phyloP scores from a whole-genome alignment of 1,284 basidiomycete genomes.

The Lignosus rhinocerotis region DNA sequence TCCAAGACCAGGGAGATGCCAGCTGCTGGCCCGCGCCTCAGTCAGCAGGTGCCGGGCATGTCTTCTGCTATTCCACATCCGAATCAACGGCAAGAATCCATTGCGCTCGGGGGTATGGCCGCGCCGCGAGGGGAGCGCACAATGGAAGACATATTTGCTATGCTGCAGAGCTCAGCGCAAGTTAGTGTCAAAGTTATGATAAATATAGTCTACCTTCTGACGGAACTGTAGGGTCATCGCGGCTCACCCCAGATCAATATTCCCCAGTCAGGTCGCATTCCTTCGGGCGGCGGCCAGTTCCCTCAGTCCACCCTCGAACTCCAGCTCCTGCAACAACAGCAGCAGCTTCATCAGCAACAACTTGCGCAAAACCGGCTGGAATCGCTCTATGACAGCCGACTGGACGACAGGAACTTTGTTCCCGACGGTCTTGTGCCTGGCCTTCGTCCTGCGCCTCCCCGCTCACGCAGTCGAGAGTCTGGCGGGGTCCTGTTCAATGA shows the following conservation, averaged over 20 bases:
- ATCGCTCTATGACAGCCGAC: constrained; percentile 66
- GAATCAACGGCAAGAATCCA: constrained; percentile 47
- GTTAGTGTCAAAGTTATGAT: constrained; percentile 35
- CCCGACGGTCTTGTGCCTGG: constrained; percentile 85
- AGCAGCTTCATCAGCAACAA: constrained; percentile 46
- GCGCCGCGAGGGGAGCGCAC: constrained; percentile 51
- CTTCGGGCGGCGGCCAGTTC: constrained; percentile 30
- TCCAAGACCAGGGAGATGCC: constrained; percentile 56
- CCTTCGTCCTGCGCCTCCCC: constrained; percentile 60
- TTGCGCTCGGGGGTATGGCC: constrained; percentile 38
- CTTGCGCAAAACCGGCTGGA: constrained; percentile 52
- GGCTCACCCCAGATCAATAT: constrained; percentile 32
- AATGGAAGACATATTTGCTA: constrained; percentile 76
- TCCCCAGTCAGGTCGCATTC: constrained; percentile 27
- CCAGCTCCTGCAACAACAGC: constrained; percentile 41
- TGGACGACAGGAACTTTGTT: constrained; percentile 75
- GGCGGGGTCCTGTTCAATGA: constrained; percentile 57
- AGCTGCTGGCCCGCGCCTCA: constrained; percentile 38
- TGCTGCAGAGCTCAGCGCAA: constrained; percentile 67
- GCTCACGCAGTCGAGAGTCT: constrained; percentile 56
- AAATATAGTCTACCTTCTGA: neutral
- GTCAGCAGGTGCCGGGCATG: constrained; percentile 39
- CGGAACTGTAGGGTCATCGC: constrained; percentile 30
- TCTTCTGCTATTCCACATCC: constrained; percentile 45
- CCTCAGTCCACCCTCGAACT: constrained; percentile 32